Evolutionary conservation across 2,329 filamentous ascomycete genomes (phyloP), one percentile per base, ranked within the genome.

Genomic region (Zarea fungicola): DNA sequence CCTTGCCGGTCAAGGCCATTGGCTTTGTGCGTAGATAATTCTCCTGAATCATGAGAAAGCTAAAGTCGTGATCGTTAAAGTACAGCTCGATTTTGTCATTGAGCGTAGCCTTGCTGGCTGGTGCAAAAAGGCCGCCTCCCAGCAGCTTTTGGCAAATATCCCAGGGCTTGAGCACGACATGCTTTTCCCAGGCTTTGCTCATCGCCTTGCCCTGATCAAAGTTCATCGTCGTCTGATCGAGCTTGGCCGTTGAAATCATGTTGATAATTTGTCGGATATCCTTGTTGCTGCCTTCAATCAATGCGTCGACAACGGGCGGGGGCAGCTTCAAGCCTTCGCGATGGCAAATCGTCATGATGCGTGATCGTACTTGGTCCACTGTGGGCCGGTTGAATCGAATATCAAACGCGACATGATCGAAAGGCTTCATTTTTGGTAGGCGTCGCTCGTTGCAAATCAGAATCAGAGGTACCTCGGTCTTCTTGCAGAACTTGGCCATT

Each of bases 41-140:
- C 66, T 99, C 95, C 65, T 99, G 93, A 40, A 99, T 83, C 93
- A 99, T 97, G 46, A 99, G 75, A 62, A 85, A 93, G 61, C 90
- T 96, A 70, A 97, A 95, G 60, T 99, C 93, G 62, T 99, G 93
- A 60, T 99, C 93, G 65, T 99, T 97, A 75, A 99, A 99, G 67
- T 99, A 99, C 2, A 99, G 81, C 68, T 99, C 92, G 54, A 95
- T 93, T 75, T 99, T 99, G 66, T 99, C 92, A 63, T 97, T 97
- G 29, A 99, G 73, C 0, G 89, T 95, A 3, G 88, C 75, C 56
- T 89, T 95, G 68, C 89, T 95, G 42, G 84, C 82, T 5, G 84
- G 78, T 21, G 87, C 78, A 67, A 97, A 99, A 68, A 96, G 81
- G 31, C 89, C 89, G 4, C 89, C 85, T 22, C 81, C 89, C 6